These are phyloP conservation scores for Penicillium lagena DNA, from an alignment of 495 filamentous ascomycete species.

Conservation along the genomic window DNA sequence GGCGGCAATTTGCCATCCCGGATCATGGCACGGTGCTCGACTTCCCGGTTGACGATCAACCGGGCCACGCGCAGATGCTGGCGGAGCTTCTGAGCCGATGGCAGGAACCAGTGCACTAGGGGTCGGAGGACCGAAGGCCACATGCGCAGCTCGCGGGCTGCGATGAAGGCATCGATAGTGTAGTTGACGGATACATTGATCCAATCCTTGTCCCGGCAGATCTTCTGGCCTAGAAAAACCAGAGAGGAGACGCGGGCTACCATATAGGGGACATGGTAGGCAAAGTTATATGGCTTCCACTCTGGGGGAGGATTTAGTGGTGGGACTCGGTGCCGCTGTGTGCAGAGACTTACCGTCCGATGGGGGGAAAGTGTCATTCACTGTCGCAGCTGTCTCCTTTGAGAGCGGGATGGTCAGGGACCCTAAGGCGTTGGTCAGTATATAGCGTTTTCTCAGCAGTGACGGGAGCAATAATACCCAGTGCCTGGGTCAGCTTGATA, in stretches of 20 bases:
- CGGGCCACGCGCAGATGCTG: constrained; percentile 16
- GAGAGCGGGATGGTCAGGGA: constrained; percentile 34
- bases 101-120: constrained; percentile 31
- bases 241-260: constrained; percentile 53
- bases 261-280: constrained; percentile 27
- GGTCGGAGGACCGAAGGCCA: constrained; percentile 32
- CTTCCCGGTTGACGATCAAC: constrained; percentile 25
- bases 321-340: background rate
- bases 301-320: constrained; percentile 11
- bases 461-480: constrained; percentile 16
- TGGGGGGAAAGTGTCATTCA: constrained; percentile 31
- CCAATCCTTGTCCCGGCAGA: constrained; percentile 52
- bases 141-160: constrained; percentile 21
- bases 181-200: constrained; percentile 50
- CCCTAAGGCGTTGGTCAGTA: constrained; percentile 5
- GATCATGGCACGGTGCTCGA: constrained; percentile 19
- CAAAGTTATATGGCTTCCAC: constrained; percentile 25
- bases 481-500: constrained; percentile 43
- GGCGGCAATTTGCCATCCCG: constrained; percentile 17
- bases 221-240: constrained; percentile 48
- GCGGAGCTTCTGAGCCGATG: constrained; percentile 20
- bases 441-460: background rate
- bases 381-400: constrained; percentile 29
- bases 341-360: constrained; percentile 24
- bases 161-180: constrained; percentile 43